Evolutionary conservation across 129 eudicot genomes (phyloP).

Genomic region (Helianthus annuus): HanXRQr2.0-SUNRISE NC_035440.2:126092347-126092846

Average conservation of each 20-base stretch:
- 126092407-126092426: slow-evolving; percentile 29
- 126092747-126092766: slow-evolving; percentile 37
- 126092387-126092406: slow-evolving; percentile 41
- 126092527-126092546: slow-evolving; percentile 47
- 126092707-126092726: slow-evolving; percentile 46
- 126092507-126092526: slow-evolving; percentile 30
- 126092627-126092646: slow-evolving; percentile 40
- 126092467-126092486: slow-evolving; percentile 35
- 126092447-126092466: too few relatives aligned
- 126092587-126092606: slow-evolving; percentile 1
- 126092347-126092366: slow-evolving; percentile 89
- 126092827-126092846: slow-evolving; percentile 3
- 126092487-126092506: slow-evolving; percentile 81
- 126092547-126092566: slow-evolving; percentile 15
- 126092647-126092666: slow-evolving; percentile 58
- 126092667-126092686: slow-evolving; percentile 40
- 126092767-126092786: slow-evolving; percentile 26
- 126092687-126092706: slow-evolving; percentile 35
- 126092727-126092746: slow-evolving; percentile 81
- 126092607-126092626: slow-evolving; percentile 53
- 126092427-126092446: slow-evolving; percentile 18
- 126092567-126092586: neutral
- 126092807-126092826: neutral
- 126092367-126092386: slow-evolving; percentile 87
- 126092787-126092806: slow-evolving; percentile 34